Percentiles rank a stretch among this genome's conserved stretches.
Conservation (phyloP, 164 flowering plant species). For the Tetracentron sinense region DNA sequence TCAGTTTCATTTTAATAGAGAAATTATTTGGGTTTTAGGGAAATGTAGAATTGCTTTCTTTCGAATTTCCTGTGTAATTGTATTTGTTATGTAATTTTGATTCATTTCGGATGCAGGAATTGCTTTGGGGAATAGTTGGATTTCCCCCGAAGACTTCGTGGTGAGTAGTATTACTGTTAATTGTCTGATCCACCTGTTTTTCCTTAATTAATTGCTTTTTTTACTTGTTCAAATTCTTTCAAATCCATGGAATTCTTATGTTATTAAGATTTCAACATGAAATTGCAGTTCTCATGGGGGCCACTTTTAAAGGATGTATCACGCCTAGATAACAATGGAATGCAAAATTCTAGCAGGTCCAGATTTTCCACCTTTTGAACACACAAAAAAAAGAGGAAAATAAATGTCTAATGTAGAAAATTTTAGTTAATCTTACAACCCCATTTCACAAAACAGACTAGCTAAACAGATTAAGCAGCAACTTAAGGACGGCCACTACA, state of each 20-base stretch:
- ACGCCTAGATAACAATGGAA: conserved; percentile 40
- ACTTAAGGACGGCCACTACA: conserved; percentile 6
- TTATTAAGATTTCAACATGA: conserved; percentile 11
- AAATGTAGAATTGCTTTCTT: too few species aligned
- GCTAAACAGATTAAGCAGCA: conserved; percentile 21
- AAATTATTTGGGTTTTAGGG: not conserved
- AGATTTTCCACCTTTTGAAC: not conserved
- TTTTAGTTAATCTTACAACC: not conserved
- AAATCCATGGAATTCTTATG: not conserved
- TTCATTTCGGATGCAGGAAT: conserved; percentile 42
- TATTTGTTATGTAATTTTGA: not conserved
- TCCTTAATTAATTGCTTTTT: too few species aligned
- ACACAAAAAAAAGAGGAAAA: not conserved
- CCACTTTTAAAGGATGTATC: conserved; percentile 84
- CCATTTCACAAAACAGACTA: conserved; percentile 6
- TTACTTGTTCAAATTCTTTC: not conserved
- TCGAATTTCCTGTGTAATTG: not conserved
- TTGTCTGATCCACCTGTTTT: not conserved
- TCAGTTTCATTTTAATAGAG: too few species aligned
- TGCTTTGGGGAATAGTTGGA: conserved; percentile 92
- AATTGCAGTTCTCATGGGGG: conserved; percentile 39
- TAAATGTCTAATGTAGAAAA: not conserved
- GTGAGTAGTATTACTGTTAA: conserved; percentile 26
- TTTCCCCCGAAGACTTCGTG: conserved; percentile 96
- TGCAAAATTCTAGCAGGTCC: conserved; percentile 20